Evolutionary conservation across 2,329 filamentous ascomycete species (phyloP), one percentile per base, ranked within the genome.

Genomic region (Uncinocarpus reesii): DNA sequence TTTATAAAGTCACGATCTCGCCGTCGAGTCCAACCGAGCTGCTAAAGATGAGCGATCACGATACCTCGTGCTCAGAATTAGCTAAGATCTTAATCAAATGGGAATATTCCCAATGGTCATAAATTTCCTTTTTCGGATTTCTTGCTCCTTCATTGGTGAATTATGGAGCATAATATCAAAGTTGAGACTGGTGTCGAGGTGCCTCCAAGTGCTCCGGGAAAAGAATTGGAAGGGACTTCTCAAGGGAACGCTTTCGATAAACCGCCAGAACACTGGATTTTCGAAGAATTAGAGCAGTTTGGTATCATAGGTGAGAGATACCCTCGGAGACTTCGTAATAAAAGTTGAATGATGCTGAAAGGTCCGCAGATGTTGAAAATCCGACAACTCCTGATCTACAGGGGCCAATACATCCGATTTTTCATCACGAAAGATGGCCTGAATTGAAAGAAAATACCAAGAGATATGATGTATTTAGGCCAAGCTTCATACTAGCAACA

Each of bases 171-270:
- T 38, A 15, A 4, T 4, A 35, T 32, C 7, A 42, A 42, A 42
- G 7, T 41, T 21, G 35, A 40, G 16, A 16, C 23, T 24, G 45
- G 34, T n/a, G 7, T 38, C n/a, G 15, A 29, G 20, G 21, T 23
- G 4, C n/a, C 29, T 4, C n/a, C 7, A 15, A 13, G 11, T 41
- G 24, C 26, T 20, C 47, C 34, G 21, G 47, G 48, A 20, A 18
- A 16, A 11, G 23, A 41, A 23, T 23, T 50, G 7, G 42, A 32
- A 23, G 42, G 42, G 18, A 47, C 48, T 2, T 50, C 48, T 20
- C 48, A 51, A 24, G 49, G 49, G 23, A 38, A 29, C 35, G 7
- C 37, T 11, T 51, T 43, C 20, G 49, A 51, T 38, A 36, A 31
- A n/a, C 44, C 48, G 13, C 43, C 49, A 32, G 36, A 42, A 11